A percentile compares a stretch with the other conserved stretches of the same genome.
Evolutionary conservation across 2,329 filamentous ascomycete genomes (phyloP).

Genomic region (Lecanicillium sp.): DNA sequence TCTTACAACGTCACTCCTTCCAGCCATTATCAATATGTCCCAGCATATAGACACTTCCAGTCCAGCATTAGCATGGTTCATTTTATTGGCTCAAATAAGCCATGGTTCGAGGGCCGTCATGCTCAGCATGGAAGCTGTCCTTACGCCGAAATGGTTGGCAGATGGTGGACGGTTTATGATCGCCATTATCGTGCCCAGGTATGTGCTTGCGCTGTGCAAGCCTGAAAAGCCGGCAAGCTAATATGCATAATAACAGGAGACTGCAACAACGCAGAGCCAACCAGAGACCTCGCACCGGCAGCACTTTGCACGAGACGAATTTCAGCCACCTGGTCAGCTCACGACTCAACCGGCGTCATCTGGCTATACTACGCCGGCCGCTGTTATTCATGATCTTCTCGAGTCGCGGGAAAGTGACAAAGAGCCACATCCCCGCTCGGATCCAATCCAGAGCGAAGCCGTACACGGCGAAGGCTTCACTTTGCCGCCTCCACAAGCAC

Average conservation of each 20-base stretch:
- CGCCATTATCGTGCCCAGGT: constrained; percentile 62
- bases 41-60: constrained; percentile 89
- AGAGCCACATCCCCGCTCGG: not conserved
- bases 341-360: too few relatives aligned
- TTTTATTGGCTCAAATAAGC: constrained; percentile 88
- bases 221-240: constrained; percentile 8
- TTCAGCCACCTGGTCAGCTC: constrained; percentile 22
- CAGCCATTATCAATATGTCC: constrained; percentile 94
- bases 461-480: constrained; percentile 1
- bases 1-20: constrained; percentile 96
- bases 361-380: too few relatives aligned
- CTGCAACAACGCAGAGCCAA: constrained; percentile 5
- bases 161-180: constrained; percentile 95
- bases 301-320: constrained; percentile 48
- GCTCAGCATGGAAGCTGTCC: constrained; percentile 47
- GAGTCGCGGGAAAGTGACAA: not conserved
- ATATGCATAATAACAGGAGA: not conserved
- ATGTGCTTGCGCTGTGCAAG: constrained; percentile 15
- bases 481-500: constrained; percentile 13
- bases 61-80: constrained; percentile 84
- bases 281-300: constrained; percentile 31
- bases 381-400: not conserved
- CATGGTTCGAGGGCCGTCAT: constrained; percentile 64
- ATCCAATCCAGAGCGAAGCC: too few relatives aligned
- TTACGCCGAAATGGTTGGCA: constrained; percentile 74